These are phyloP conservation scores for Mycena citricolor DNA, from an alignment of 1,284 basidiomycete genomes.

Conservation along the genomic window DNA sequence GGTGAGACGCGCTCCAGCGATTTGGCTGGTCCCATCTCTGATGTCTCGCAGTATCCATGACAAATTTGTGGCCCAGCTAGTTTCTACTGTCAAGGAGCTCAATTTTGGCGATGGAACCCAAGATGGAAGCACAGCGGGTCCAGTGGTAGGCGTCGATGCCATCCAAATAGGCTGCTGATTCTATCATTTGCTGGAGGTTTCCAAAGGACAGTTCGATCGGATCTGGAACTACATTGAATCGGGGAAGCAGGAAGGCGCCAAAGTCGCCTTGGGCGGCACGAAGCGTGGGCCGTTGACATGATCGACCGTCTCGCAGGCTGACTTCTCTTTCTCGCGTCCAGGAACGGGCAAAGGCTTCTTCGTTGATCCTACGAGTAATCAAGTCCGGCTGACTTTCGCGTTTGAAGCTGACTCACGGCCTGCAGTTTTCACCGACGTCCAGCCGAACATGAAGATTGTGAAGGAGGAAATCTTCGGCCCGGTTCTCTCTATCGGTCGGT, in stretches of 20 bases:
- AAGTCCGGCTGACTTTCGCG: not conserved
- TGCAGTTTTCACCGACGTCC: conserved; percentile 73
- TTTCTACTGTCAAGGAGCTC: conserved; percentile 66
- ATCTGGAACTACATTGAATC: conserved; percentile 88
- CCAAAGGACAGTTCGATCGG: conserved; percentile 84
- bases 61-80: conserved; percentile 71
- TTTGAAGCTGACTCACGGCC: not conserved
- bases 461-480: conserved; percentile 88
- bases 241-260: conserved; percentile 85
- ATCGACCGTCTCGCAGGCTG: too few relatives aligned
- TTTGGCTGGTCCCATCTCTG: not conserved
- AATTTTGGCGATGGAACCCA: conserved; percentile 83
- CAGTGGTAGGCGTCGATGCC: conserved; percentile 55
- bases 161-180: conserved; percentile 9
- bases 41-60: conserved; percentile 62
- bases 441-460: conserved; percentile 76
- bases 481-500: conserved; percentile 74
- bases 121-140: conserved; percentile 73
- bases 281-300: conserved; percentile 50
- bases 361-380: conserved; percentile 75
- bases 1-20: conserved; percentile 7
- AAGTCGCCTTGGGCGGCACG: conserved; percentile 75
- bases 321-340: not conserved
- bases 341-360: conserved; percentile 64
- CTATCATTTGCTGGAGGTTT: conserved; percentile 52